phyloP scores from a whole-genome alignment of 805 yeast species.

The Candida rishiriensis region DNA sequence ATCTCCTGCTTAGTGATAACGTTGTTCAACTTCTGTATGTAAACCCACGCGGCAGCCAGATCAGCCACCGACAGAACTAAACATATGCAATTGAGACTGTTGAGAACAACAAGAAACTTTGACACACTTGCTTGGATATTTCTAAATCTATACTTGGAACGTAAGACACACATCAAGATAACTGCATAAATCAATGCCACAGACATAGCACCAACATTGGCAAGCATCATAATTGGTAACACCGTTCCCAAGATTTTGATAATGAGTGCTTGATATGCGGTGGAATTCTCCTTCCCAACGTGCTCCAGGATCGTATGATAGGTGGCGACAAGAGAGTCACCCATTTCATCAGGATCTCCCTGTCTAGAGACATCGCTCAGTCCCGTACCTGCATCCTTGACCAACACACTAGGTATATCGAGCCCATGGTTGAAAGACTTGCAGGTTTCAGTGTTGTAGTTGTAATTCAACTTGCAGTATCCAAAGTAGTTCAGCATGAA shows the following conservation, averaged over 20 bases:
- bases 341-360: constrained; percentile 35
- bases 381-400: constrained; percentile 48
- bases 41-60: constrained; percentile 10
- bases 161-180: constrained; percentile 10
- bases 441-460: constrained; percentile 25
- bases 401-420: constrained; percentile 42
- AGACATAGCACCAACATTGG: constrained; percentile 8
- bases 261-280: constrained; percentile 15
- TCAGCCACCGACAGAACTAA: constrained; percentile 10
- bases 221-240: constrained; percentile 11
- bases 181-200: constrained; percentile 13
- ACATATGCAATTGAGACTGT: constrained; percentile 5
- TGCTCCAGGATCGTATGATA: constrained; percentile 34
- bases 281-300: constrained; percentile 16
- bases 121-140: constrained; percentile 4
- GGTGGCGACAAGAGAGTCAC: constrained; percentile 37
- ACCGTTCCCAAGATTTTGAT: constrained; percentile 10
- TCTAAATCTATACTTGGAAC: constrained; percentile 12
- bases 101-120: constrained; percentile 5
- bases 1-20: constrained; percentile 11
- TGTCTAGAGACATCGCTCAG: constrained; percentile 37
- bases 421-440: constrained; percentile 35
- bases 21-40: constrained; percentile 15
- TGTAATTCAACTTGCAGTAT: constrained; percentile 39
- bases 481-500: constrained; percentile 44